Evolutionary conservation across 2,329 filamentous ascomycete genomes (phyloP).

Genomic region (Piedraia hortae): DNA sequence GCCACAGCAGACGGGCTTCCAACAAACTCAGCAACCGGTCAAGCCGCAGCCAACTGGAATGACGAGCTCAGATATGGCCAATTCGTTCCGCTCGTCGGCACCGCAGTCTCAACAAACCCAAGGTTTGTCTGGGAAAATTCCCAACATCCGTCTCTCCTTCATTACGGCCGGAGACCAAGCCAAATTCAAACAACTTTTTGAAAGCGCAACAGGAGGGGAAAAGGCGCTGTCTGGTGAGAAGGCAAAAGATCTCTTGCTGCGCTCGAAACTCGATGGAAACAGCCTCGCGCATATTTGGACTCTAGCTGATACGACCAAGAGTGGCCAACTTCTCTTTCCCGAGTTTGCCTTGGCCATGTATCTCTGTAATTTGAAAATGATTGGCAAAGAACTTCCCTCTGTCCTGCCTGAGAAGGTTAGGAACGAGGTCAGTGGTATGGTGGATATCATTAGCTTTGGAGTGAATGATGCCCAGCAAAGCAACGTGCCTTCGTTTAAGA

Average conservation of each 20-base stretch:
- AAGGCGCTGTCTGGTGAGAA: slow-evolving; percentile 78
- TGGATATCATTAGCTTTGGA: slow-evolving; percentile 94
- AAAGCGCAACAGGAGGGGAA: slow-evolving; percentile 64
- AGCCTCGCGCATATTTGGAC: slow-evolving; percentile 87
- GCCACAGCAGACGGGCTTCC: slow-evolving; percentile 22
- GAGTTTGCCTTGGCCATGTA: slow-evolving; percentile 98
- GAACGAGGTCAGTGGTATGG: slow-evolving; percentile 98
- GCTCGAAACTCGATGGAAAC: slow-evolving; percentile 67
- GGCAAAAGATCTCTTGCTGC: slow-evolving; percentile 63
- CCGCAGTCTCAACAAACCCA: slow-evolving; percentile 26
- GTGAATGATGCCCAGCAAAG: slow-evolving; percentile 34
- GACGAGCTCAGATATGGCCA: slow-evolving; percentile 35
- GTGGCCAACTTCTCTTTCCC: slow-evolving; percentile 83
- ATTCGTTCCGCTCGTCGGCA: slow-evolving; percentile 26
- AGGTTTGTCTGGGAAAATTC: slow-evolving; percentile 47
- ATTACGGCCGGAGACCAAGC: slow-evolving; percentile 85
- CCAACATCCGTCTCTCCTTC: slow-evolving; percentile 80
- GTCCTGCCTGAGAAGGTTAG: slow-evolving; percentile 57
- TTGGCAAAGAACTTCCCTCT: slow-evolving; percentile 53
- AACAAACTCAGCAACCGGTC: slow-evolving; percentile 15
- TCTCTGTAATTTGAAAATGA: slow-evolving; percentile 78
- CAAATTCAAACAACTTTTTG: slow-evolving; percentile 95
- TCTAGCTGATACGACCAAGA: slow-evolving; percentile 81
- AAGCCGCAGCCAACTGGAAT: slow-evolving; percentile 28
- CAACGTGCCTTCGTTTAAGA: slow-evolving; percentile 42